phyloP scores from a whole-genome alignment of 768 basidiomycete genomes.

The Amylocystis lapponica region DNA sequence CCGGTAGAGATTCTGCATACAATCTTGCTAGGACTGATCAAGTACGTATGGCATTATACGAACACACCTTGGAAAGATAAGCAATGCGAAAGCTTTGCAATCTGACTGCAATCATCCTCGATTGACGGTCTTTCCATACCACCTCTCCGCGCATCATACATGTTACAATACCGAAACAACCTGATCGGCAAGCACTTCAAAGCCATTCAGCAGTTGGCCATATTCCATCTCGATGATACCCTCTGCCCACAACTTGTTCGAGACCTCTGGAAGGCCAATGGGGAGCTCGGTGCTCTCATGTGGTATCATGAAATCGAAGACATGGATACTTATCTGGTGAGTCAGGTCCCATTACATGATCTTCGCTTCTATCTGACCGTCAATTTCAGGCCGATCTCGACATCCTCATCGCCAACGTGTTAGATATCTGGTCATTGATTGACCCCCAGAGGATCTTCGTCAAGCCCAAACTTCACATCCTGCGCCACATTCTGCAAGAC shows the following conservation, averaged over 20 bases:
- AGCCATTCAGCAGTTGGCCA: conserved; percentile 23
- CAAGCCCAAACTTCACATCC: conserved; percentile 15
- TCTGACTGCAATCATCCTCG: conserved; percentile 20
- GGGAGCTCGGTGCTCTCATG: conserved; percentile 9
- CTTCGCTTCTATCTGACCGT: not conserved
- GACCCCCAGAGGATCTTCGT: conserved; percentile 10
- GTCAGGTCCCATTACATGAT: not conserved
- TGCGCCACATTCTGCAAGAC: conserved; percentile 11
- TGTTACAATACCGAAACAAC: conserved; percentile 28
- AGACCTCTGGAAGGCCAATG: conserved; percentile 12
- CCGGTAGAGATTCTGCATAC: conserved; percentile 18
- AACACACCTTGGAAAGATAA: conserved; percentile 19
- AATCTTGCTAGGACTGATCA: conserved; percentile 17
- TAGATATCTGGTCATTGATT: conserved; percentile 9
- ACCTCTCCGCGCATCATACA: conserved; percentile 23
- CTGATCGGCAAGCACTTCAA: conserved; percentile 35
- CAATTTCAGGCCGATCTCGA: conserved; percentile 9
- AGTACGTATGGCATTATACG: conserved; percentile 29
- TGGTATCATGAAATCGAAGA: conserved; percentile 11
- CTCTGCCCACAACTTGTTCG: not conserved
- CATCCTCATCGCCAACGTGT: conserved; percentile 11
- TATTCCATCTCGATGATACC: conserved; percentile 22
- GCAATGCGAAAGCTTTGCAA: conserved; percentile 20
- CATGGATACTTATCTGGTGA: conserved; percentile 10
- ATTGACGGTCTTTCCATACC: conserved; percentile 24